A percentile compares a stretch with the other conserved stretches of the same genome.
Conservation (phyloP, 371 early-diverging fungal species). For the Apophysomyces ossiformis region DNA sequence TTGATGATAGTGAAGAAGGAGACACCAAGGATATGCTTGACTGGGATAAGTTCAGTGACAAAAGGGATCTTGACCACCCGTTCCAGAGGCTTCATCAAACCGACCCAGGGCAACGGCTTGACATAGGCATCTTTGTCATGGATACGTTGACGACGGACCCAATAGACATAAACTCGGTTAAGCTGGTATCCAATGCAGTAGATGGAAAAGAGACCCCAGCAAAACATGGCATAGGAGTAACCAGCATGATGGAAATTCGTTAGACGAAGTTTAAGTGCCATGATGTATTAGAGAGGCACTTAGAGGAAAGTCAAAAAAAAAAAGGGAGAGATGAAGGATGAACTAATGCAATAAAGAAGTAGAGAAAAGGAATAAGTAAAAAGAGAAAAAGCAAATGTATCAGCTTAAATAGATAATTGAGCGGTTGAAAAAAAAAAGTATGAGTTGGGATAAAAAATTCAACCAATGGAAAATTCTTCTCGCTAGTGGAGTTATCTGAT, state of each 20-base stretch:
- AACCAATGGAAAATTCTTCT: neutral
- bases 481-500: conserved; percentile 3
- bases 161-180: conserved; percentile 31
- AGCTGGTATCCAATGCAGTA: conserved; percentile 47
- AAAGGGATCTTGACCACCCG: conserved; percentile 40
- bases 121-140: conserved; percentile 13
- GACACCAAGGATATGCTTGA: conserved; percentile 46
- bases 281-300: conserved; percentile 9
- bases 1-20: conserved; percentile 38
- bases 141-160: conserved; percentile 28
- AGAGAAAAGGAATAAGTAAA: neutral
- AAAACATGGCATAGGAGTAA: conserved; percentile 43
- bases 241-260: conserved; percentile 29
- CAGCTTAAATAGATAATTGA: conserved; percentile 4
- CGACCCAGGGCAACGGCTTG: conserved; percentile 11
- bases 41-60: conserved; percentile 42
- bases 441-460: neutral
- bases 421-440: neutral
- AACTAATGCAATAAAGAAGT: conserved; percentile 1
- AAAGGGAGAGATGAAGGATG: neutral
- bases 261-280: conserved; percentile 17
- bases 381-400: neutral
- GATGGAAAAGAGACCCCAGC: conserved; percentile 45
- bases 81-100: conserved; percentile 19
- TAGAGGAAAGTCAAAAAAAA: neutral